Evolutionary conservation across 2,329 filamentous ascomycete genomes (phyloP).

Genomic region (Fusarium austroafricanum): DNA sequence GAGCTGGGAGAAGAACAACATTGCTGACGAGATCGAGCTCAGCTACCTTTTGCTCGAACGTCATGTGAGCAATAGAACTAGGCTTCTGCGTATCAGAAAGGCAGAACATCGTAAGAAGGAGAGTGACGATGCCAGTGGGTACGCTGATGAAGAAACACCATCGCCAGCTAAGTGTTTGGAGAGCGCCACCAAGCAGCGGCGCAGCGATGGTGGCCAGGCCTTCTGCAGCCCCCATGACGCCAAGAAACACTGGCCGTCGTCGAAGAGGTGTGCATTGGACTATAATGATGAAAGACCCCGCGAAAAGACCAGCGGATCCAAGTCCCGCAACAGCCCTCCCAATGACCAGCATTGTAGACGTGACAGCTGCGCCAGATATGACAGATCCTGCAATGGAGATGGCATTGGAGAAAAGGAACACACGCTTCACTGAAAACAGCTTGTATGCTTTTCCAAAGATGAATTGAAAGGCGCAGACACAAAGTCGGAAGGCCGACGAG

Average conservation of each 20-base stretch:
- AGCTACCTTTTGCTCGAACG: neutral
- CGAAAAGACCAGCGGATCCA: conserved; percentile 56
- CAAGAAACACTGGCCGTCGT: conserved; percentile 9
- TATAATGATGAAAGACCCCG: conserved; percentile 45
- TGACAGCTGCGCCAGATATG: conserved; percentile 57
- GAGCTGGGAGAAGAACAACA: conserved; percentile 45
- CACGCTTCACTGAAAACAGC: conserved; percentile 36
- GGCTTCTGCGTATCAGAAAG: conserved; percentile 3
- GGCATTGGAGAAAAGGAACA: conserved; percentile 53
- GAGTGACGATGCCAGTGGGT: conserved; percentile 34
- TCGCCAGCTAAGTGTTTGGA: conserved; percentile 48
- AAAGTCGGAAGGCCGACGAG: conserved; percentile 51
- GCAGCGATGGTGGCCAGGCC: conserved; percentile 34
- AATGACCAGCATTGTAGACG: conserved; percentile 57
- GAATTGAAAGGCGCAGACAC: conserved; percentile 53
- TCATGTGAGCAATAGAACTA: rapidly evolving
- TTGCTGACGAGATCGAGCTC: conserved; percentile 43
- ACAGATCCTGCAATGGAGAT: conserved; percentile 60
- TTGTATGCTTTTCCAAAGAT: conserved; percentile 31
- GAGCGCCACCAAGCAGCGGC: conserved; percentile 45
- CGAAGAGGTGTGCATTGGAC: neutral
- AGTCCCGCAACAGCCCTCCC: conserved; percentile 59
- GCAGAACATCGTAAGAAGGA: conserved; percentile 12
- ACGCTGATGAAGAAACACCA: conserved; percentile 53
- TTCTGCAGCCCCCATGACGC: conserved; percentile 25